Evolutionary conservation across 2,329 filamentous ascomycete genomes (phyloP).

Genomic region (Paraphoma chrysanthemicola): DNA sequence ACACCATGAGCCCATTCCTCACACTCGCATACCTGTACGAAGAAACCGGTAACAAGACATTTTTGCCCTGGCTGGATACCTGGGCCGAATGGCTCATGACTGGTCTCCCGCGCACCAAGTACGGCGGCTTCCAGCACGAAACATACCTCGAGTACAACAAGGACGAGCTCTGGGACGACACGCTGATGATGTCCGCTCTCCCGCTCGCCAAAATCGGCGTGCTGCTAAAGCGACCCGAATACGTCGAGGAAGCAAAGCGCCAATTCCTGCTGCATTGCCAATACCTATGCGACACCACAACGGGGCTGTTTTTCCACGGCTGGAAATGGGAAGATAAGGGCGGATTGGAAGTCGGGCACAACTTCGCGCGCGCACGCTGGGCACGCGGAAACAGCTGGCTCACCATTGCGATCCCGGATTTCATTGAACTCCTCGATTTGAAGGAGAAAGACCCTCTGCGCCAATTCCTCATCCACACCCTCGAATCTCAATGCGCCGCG

Average conservation of each 20-base stretch:
- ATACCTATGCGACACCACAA: conserved; percentile 75
- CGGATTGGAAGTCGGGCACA: conserved; percentile 60
- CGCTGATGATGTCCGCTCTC: conserved; percentile 86
- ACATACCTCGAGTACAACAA: conserved; percentile 75
- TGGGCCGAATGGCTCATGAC: conserved; percentile 87
- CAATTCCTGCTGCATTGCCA: conserved; percentile 81
- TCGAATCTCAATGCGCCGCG: conserved; percentile 73
- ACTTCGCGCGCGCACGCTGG: conserved; percentile 64
- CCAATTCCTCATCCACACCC: conserved; percentile 65
- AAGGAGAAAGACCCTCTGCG: conserved; percentile 66
- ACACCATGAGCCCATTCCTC: conserved; percentile 81
- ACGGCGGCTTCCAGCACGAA: conserved; percentile 76
- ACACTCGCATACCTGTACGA: conserved; percentile 82
- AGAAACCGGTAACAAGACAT: conserved; percentile 70
- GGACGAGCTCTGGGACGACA: conserved; percentile 84
- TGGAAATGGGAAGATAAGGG: conserved; percentile 75
- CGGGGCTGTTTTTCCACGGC: conserved; percentile 81
- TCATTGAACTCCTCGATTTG: conserved; percentile 75
- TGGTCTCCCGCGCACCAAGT: conserved; percentile 74
- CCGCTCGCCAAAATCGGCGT: conserved; percentile 81
- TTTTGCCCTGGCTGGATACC: conserved; percentile 77
- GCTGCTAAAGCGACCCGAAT: conserved; percentile 72
- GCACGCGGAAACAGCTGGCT: conserved; percentile 75
- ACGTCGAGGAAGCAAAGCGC: conserved; percentile 77
- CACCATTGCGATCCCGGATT: conserved; percentile 83